Base-by-base conservation (phyloP, 345 rosid species). In the Linum lewisii region DNA sequence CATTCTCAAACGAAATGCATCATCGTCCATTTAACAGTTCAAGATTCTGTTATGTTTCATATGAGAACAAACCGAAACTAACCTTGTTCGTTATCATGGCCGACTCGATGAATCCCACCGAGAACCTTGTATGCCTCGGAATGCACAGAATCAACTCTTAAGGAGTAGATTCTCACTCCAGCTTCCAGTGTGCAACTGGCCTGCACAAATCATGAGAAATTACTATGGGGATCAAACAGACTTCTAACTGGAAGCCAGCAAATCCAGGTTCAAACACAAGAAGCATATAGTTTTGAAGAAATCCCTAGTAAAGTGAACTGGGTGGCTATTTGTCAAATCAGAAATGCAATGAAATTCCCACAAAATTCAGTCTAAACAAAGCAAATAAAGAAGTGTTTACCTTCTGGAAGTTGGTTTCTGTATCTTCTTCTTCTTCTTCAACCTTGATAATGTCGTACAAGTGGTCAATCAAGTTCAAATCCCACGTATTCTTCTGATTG, bases 161-260 rank as follows among this genome's bases (percentile, higher is more conserved):
- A 61, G 0, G 97, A 84, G 75, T 92, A 92, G 53, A 92, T 92
- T 79, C 86, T 88, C 59, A 92, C 93, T 44, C 98, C 98, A 63
- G 98, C 96, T 80, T 92, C 98, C 71, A 92, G 78, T 6, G 95
- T 88, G 78, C 97, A 92, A 76, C 97, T 92, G 22, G 98, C 98
- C 97, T 92, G 72, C 34, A 72, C 47, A 11, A 42, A 42, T 11
- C 15, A 11, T 11, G 15, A 16, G 47, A 16, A 42, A 42, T 42
- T 42, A 42, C 15, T 7, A 5, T 42, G 18, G 16, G 15, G 38
- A 19, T 24, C 15, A 24, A 25, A 42, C n/a, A 24, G n/a, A n/a
- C 29, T 21, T 24, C 16, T 19, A 29, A 26, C 34, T 24, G 10
- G 7, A 29, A 26, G 32, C 20, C 20, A 57, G 19, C 29, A 25